A percentile compares a stretch with the other conserved stretches of the same genome.
These are phyloP conservation scores for Neurospora sp. DNA, from an alignment of 495 filamentous ascomycete species.

Conservation along the genomic window DNA sequence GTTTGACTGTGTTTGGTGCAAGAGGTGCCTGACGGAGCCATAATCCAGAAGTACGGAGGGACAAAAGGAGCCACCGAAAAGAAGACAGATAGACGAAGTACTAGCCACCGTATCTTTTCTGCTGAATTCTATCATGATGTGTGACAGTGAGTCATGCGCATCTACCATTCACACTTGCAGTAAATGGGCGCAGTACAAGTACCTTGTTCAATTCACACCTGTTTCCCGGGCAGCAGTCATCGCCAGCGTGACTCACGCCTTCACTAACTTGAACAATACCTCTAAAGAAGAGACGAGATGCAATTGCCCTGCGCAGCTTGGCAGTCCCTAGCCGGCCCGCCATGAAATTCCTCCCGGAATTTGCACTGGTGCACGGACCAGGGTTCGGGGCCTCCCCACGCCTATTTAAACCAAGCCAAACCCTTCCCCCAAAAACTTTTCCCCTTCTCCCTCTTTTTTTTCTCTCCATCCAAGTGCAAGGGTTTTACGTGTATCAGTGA, in stretches of 20 bases:
- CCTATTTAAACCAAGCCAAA: slow-evolving; percentile 6
- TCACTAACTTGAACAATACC: neutral
- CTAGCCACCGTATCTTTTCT: no score
- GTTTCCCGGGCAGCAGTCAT: neutral
- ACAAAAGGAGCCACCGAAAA: no score
- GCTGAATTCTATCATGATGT: no score
- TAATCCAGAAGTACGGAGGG: no score
- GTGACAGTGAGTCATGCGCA: no score
- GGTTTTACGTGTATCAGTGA: slow-evolving; percentile 43
- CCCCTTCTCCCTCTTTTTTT: slow-evolving; percentile 9
- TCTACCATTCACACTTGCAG: no score
- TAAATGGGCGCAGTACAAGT: no score
- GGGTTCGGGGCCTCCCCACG: neutral
- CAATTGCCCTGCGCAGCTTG: no score
- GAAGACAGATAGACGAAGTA: no score
- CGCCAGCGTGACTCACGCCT: neutral
- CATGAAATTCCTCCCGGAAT: neutral
- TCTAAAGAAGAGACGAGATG: no score
- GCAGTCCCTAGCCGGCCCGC: neutral
- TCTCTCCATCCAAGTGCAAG: slow-evolving; percentile 27
- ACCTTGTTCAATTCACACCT: neutral
- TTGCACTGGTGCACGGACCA: slow-evolving; percentile 16
- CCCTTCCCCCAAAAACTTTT: neutral
- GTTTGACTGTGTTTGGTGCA: no score
- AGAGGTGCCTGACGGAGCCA: no score